A percentile compares a stretch with the other conserved stretches of the same genome.
phyloP scores from a whole-genome alignment of 441 rosid species.

The Codiaeum variegatum region DNA sequence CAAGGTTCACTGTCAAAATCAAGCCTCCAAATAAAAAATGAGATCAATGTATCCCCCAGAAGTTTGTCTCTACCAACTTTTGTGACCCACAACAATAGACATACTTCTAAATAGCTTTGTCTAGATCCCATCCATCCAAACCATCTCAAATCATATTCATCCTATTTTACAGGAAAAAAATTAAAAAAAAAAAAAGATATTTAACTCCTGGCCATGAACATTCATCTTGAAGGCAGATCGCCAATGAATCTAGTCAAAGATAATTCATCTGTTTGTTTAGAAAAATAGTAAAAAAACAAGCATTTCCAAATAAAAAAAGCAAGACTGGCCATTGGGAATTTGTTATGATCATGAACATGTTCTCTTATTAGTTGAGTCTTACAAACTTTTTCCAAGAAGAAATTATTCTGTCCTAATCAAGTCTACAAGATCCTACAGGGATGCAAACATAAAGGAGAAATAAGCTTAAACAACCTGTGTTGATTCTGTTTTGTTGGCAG shows the following conservation, averaged over 20 bases:
- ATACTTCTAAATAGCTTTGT: background rate
- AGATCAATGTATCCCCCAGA: background rate
- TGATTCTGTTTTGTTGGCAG: conserved; percentile 74
- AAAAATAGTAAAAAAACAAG: background rate
- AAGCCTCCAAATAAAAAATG: background rate
- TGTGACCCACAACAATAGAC: background rate
- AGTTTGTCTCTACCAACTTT: background rate
- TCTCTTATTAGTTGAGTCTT: background rate
- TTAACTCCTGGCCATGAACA: background rate
- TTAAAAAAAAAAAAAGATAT: background rate
- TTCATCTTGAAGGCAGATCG: background rate
- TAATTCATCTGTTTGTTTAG: background rate
- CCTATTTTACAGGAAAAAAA: background rate
- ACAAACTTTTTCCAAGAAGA: background rate
- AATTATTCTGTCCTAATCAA: conserved; percentile 6
- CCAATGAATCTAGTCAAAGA: background rate
- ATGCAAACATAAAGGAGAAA: conserved; percentile 17
- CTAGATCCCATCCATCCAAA: background rate
- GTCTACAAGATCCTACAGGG: background rate
- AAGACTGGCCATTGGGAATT: background rate
- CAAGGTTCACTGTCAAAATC: background rate
- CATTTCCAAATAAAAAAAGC: background rate
- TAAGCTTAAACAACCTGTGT: conserved; percentile 56
- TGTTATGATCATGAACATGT: background rate
- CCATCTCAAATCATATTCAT: background rate